A percentile compares a stretch with the other conserved stretches of the same genome.
Evolutionary conservation across 129 eudicot genomes (phyloP).

Genomic region (Flaveria robusta): DNA sequence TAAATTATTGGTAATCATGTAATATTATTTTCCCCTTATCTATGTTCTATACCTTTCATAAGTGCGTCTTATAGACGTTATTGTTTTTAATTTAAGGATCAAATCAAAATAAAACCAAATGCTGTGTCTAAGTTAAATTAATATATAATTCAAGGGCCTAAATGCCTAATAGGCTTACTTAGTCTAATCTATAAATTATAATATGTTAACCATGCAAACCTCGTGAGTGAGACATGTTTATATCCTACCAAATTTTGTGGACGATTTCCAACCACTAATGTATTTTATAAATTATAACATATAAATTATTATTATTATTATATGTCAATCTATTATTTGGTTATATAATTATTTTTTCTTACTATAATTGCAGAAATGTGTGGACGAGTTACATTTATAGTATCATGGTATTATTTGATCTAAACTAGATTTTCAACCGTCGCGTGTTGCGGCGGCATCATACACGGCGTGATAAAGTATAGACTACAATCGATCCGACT

Average conservation of each 20-base stretch:
- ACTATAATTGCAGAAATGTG: neutral
- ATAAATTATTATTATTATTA: too few species aligned
- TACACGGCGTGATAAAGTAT: too few species aligned
- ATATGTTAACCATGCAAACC: slow-evolving; percentile 25
- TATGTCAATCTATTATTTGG: neutral
- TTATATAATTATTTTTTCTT: too few species aligned
- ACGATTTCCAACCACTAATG: slow-evolving; percentile 12
- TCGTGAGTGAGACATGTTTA: slow-evolving; percentile 18
- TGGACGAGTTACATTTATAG: neutral
- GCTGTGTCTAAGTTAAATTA: slow-evolving; percentile 5
- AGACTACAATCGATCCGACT: too few species aligned
- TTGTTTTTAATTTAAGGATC: neutral
- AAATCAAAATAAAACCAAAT: neutral
- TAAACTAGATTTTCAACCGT: too few species aligned
- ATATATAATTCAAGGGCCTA: slow-evolving; percentile 17
- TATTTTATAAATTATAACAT: too few species aligned
- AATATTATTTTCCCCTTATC: neutral
- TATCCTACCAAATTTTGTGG: slow-evolving; percentile 19
- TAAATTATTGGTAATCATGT: neutral
- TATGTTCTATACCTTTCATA: neutral
- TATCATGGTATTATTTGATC: too few species aligned
- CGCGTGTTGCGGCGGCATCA: too few species aligned
- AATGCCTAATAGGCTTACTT: slow-evolving; percentile 9
- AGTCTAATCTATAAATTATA: slow-evolving; percentile 1
- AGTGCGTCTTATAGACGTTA: neutral